These are phyloP conservation scores for Alternaria panax DNA, from an alignment of 2,329 filamentous ascomycete genomes.

Conservation along the genomic window DNA sequence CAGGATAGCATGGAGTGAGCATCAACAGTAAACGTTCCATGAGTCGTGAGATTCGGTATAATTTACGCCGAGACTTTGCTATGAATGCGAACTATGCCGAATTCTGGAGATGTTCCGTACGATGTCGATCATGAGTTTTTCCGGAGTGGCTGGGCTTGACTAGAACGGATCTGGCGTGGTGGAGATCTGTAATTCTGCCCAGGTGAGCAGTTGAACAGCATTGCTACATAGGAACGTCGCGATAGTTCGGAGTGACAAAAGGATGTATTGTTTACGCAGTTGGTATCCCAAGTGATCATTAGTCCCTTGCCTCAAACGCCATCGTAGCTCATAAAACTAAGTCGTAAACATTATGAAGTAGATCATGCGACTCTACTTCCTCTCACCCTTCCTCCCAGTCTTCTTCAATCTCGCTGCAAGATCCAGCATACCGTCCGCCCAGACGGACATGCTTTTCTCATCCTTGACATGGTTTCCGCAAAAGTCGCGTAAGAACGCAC, in stretches of 20 bases:
- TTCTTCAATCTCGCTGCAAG: slow-evolving; percentile 54
- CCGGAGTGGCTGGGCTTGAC: slow-evolving; percentile 5
- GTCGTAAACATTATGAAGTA: slow-evolving; percentile 8
- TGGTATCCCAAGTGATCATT: neutral
- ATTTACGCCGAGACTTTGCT: slow-evolving; percentile 7
- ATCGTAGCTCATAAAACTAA: slow-evolving; percentile 22
- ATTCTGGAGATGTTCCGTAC: neutral
- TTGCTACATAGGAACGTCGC: neutral
- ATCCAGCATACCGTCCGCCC: slow-evolving; percentile 55
- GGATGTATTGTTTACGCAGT: neutral
- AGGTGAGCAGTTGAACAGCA: neutral
- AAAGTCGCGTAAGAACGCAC: slow-evolving; percentile 70
- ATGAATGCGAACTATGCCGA: neutral
- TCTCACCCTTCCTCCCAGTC: slow-evolving; percentile 55
- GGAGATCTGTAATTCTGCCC: neutral
- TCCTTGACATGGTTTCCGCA: slow-evolving; percentile 49
- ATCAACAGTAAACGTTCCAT: neutral
- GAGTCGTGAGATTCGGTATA: slow-evolving; percentile 19
- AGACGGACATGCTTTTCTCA: slow-evolving; percentile 46
- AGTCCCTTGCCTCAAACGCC: slow-evolving; percentile 9
- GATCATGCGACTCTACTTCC: slow-evolving; percentile 23
- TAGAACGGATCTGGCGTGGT: neutral
- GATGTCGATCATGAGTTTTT: slow-evolving; percentile 15
- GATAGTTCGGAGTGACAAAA: neutral
- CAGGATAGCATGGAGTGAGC: neutral